Evolutionary conservation across 192 early-diverging fungal species (phyloP), one percentile per base, ranked within the genome.

Genomic region (Entomortierella chlamydospora): DNA sequence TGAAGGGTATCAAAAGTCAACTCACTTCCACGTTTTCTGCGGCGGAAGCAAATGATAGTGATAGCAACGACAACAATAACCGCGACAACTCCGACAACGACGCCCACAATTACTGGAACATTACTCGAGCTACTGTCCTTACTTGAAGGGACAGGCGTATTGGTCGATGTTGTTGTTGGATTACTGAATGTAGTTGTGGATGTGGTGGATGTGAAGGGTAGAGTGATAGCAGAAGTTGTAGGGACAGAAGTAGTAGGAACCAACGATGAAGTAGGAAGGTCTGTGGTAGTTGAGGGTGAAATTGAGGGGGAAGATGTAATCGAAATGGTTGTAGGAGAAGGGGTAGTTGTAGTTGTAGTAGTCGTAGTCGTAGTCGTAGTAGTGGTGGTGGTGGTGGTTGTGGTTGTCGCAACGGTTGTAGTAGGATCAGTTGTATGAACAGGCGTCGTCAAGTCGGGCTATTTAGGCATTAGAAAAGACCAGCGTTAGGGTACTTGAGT

Each of bases 21-120:
- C 31, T 66, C 76, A 3, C 57, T 61, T 51, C 61, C 57, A 18
- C 62, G 59, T 61, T 31, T 58, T 45, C 52, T n/a, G 34, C 76
- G 76, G 13, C 76, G 76, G 57, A 65, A 49, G 33, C 76, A 79
- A 52, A 79, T 70, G 28, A 79, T 34, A 47, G 76, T 65, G 2
- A 68, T 70, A 0, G 76, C 76, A 31, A 66, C 57, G 34, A 79
- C 61, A 23, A 70, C 70, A 43, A 69, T 62, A 42, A 70, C 17
- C 1, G 76, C 76, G 3, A 42, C 51, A 5, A 29, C 68, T 52
- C 76, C 76, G 2, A 39, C 68, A 31, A 60, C 61, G 8, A 63
- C 52, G 29, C 76, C 76, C 17, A 65, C 76, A 49, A 79, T 79
- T n/a, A 70, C 62, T 11, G 76, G 68, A 30, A 79, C 57, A 65